A percentile compares a stretch with the other conserved stretches of the same genome.
These are phyloP conservation scores for Crithidia fasciculata DNA, from an alignment of 208 protist species.

Conservation along the genomic window DNA sequence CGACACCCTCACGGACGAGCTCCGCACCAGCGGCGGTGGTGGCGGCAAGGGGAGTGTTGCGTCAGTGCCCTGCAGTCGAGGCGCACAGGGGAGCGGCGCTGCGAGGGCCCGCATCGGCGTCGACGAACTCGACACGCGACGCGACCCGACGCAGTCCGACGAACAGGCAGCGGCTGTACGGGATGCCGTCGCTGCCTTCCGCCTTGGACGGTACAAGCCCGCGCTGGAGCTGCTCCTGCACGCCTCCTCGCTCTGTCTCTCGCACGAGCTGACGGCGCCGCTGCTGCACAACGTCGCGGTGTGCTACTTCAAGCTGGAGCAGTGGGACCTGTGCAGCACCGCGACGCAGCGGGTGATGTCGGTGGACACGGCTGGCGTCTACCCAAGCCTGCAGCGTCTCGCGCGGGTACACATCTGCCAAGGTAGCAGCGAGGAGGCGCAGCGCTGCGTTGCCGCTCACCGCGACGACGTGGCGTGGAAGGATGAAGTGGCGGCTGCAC, in stretches of 20 bases:
- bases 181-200: constrained; percentile 22
- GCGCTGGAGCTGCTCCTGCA: constrained; percentile 24
- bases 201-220: constrained; percentile 14
- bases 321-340: constrained; percentile 43
- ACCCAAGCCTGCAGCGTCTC: constrained; percentile 44
- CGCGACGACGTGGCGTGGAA: constrained; percentile 32
- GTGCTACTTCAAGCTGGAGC: constrained; percentile 60
- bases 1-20: constrained; percentile 38
- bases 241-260: constrained; percentile 19
- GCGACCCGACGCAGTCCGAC: constrained; percentile 14
- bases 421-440: constrained; percentile 37
- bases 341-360: constrained; percentile 48
- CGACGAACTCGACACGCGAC: constrained; percentile 34
- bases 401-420: constrained; percentile 43
- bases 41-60: not conserved
- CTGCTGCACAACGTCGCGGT: constrained; percentile 61
- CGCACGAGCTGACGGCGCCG: constrained; percentile 30
- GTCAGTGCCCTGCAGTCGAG: too few relatives aligned
- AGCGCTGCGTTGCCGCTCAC: constrained; percentile 32
- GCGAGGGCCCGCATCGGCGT: not conserved
- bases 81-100: too few relatives aligned
- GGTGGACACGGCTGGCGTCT: constrained; percentile 34
- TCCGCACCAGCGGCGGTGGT: constrained; percentile 5
- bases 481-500: constrained; percentile 40
- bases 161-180: not conserved